phyloP scores from a whole-genome alignment of 371 early-diverging fungal genomes.

The Mortierella sp. region DNA sequence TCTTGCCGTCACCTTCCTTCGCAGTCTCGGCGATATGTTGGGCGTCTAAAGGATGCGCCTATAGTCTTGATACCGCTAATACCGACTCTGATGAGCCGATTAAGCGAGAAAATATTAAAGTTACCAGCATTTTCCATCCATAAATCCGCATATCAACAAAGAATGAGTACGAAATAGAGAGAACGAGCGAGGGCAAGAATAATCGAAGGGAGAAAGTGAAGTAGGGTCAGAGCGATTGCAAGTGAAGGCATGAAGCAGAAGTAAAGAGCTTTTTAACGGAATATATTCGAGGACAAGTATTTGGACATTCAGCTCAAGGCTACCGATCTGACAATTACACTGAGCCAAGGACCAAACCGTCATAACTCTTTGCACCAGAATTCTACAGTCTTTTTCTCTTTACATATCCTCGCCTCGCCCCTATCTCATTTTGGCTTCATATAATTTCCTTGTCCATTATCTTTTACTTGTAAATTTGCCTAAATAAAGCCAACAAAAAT shows the following conservation, averaged over 20 bases:
- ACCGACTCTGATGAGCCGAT: neutral
- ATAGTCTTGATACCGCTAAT: neutral
- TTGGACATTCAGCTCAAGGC: neutral
- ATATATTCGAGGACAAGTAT: neutral
- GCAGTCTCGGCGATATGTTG: conserved; percentile 74
- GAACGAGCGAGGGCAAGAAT: neutral
- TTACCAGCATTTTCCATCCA: neutral
- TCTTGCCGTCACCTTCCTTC: conserved; percentile 73
- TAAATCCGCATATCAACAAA: conserved; percentile 3
- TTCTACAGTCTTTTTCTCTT: neutral
- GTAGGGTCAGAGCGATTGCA: neutral
- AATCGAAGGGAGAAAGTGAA: neutral
- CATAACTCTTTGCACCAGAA: neutral
- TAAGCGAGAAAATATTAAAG: neutral
- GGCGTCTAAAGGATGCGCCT: conserved; percentile 64
- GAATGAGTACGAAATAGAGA: neutral
- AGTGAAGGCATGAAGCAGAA: no score
- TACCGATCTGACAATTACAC: no score
- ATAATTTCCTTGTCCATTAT: neutral
- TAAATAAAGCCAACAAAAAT: neutral
- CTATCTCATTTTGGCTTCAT: neutral
- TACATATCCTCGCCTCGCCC: neutral
- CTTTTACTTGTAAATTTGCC: conserved; percentile 11
- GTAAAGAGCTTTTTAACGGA: neutral
- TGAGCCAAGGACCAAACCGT: neutral